Evolutionary conservation across 2,329 filamentous ascomycete genomes (phyloP).

Genomic region (Trichoderma guizhouense): DNA sequence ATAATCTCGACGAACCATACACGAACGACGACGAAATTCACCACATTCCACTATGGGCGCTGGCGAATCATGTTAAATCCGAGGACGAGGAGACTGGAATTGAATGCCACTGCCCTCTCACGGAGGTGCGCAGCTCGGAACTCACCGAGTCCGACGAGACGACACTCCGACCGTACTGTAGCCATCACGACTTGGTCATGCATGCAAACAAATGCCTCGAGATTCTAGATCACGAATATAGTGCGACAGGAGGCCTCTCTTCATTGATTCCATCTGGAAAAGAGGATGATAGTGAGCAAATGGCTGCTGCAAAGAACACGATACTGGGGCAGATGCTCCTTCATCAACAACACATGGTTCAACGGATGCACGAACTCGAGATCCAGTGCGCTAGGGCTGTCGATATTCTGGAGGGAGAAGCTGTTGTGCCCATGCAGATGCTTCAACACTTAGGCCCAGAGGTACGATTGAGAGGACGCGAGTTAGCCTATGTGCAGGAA

Average conservation of each 20-base stretch:
- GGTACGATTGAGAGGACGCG: slow-evolving; percentile 46
- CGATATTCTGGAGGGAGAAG: slow-evolving; percentile 49
- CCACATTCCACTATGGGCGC: slow-evolving; percentile 43
- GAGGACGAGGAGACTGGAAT: slow-evolving; percentile 42
- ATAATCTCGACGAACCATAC: slow-evolving; percentile 49
- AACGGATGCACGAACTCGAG: slow-evolving; percentile 57
- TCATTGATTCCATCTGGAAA: slow-evolving; percentile 48
- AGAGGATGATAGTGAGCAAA: slow-evolving; percentile 34
- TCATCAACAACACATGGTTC: slow-evolving; percentile 51
- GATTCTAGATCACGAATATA: slow-evolving; percentile 57
- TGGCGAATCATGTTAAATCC: slow-evolving; percentile 44
- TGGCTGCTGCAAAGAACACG: slow-evolving; percentile 45
- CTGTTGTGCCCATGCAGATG: slow-evolving; percentile 49
- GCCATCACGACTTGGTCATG: slow-evolving; percentile 48
- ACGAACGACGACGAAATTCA: slow-evolving; percentile 46
- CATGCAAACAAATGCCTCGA: slow-evolving; percentile 60
- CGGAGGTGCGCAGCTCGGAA: slow-evolving; percentile 25
- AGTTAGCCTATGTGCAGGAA: slow-evolving; percentile 54
- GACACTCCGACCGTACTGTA: slow-evolving; percentile 38
- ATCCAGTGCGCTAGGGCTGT: slow-evolving; percentile 48
- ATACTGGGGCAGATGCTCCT: slow-evolving; percentile 57
- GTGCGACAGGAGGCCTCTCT: slow-evolving; percentile 53
- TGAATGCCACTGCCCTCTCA: slow-evolving; percentile 46
- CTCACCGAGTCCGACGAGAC: slow-evolving; percentile 21
- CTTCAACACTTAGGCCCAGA: slow-evolving; percentile 52